phyloP scores from a whole-genome alignment of 805 yeast species.

The Saccharomycodes ludwigii region DNA sequence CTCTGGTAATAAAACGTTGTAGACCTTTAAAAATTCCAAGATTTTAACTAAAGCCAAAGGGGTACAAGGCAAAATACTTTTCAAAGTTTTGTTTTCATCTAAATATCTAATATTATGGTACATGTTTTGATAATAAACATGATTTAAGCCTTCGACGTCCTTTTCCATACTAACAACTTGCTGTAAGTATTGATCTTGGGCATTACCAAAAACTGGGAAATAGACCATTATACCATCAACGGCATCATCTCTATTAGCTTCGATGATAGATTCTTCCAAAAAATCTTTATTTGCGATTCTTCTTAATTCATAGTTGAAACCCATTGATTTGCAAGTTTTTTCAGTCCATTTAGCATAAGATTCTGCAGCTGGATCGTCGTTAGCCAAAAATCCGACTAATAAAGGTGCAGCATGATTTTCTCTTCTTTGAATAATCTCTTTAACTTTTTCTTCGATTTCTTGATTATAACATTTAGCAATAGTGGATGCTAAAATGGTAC shows the following conservation, averaged over 20 bases:
- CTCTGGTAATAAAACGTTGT: slow-evolving; percentile 68
- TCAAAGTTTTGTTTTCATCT: slow-evolving; percentile 56
- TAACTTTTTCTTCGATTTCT: slow-evolving; percentile 54
- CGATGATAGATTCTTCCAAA: slow-evolving; percentile 69
- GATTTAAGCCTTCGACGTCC: slow-evolving; percentile 93
- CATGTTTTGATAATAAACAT: slow-evolving; percentile 82
- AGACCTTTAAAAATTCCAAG: slow-evolving; percentile 78
- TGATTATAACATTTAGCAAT: slow-evolving; percentile 73
- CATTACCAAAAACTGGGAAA: slow-evolving; percentile 92
- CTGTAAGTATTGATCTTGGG: slow-evolving; percentile 91
- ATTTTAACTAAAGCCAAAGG: slow-evolving; percentile 92
- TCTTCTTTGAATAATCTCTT: slow-evolving; percentile 30
- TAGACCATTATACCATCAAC: slow-evolving; percentile 94
- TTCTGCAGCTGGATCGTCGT: slow-evolving; percentile 86
- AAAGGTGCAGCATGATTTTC: too few relatives aligned
- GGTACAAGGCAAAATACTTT: slow-evolving; percentile 91
- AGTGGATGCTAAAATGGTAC: slow-evolving; percentile 75
- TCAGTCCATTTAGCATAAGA: slow-evolving; percentile 96
- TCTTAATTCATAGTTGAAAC: slow-evolving; percentile 72
- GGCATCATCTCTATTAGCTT: slow-evolving; percentile 62
- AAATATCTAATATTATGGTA: slow-evolving; percentile 84
- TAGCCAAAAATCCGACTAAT: slow-evolving; percentile 85
- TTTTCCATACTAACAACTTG: slow-evolving; percentile 85
- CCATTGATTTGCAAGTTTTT: slow-evolving; percentile 75
- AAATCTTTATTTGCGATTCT: slow-evolving; percentile 63